A percentile compares a stretch with the other conserved stretches of the same genome.
Evolutionary conservation across 129 eudicot species (phyloP).

Genomic region (Saussurea involucrata): DNA sequence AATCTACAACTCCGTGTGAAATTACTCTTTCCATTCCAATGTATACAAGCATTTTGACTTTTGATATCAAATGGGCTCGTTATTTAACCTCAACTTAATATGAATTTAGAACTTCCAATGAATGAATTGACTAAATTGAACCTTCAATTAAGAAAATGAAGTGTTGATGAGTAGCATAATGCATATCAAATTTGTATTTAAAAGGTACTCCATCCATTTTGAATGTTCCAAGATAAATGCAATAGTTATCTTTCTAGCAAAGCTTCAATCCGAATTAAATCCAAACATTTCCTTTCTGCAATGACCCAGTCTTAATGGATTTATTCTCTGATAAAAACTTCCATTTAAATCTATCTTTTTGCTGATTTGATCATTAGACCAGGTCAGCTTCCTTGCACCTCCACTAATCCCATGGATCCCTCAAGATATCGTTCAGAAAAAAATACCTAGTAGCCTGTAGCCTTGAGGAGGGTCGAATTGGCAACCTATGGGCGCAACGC

Average conservation of each 20-base stretch:
- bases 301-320: not conserved
- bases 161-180: not conserved
- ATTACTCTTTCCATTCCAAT: not conserved
- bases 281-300: not conserved
- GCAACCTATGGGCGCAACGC: too few species aligned
- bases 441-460: too few species aligned
- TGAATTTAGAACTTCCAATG: not conserved
- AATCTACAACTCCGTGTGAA: not conserved
- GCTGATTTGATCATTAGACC: not conserved
- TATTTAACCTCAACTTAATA: not conserved
- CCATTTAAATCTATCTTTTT: not conserved
- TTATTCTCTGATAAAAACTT: not conserved
- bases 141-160: not conserved
- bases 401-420: not conserved
- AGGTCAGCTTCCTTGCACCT: not conserved
- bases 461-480: too few species aligned
- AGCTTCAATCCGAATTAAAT: not conserved
- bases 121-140: not conserved
- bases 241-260: not conserved
- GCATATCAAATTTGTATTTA: too few species aligned
- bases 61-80: not conserved
- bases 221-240: not conserved
- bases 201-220: not conserved
- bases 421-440: too few species aligned
- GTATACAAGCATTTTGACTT: conserved; percentile 5